Evolutionary conservation across 768 basidiomycete species (phyloP), one percentile per base, ranked within the genome.

Genomic region (Rhizopogon sp.): DNA sequence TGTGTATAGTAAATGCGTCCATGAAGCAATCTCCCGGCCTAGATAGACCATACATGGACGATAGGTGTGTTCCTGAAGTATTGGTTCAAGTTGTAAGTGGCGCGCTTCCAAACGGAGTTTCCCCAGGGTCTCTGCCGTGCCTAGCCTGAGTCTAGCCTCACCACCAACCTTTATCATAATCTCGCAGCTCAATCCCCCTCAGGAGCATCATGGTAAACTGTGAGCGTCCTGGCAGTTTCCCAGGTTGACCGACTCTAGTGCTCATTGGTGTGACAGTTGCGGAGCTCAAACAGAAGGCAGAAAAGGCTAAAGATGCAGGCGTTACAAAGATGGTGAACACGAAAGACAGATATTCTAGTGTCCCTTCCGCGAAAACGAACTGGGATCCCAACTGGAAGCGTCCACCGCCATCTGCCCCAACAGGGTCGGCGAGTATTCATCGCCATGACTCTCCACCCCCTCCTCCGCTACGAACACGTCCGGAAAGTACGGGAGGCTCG

Each of bases 271-370:
- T 37, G 14, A 40, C 56, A 84, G 83, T 86, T 55, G 81, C 84
- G 53, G 86, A 88, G 43, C 67, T 88, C 50, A 86, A 85, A 65
- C 79, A 79, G 40, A 83, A 81, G 60, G 87, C 88, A 9, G 66
- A 69, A 20, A 83, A 80, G 54, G 83, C 76, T n/a, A 84, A 84
- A 54, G 80, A 82, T 64, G 74, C 76, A 1, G 70, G 79, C 16
- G 75, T 81, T 14, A 72, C 74, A 55, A 83, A 77, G 63, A 51
- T 82, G 51, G 73, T 78, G 57, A 75, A 75, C 67, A 80, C 83
- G 20, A 76, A 76, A 60, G 85, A 87, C 69, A 74, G 76, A 22
- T 77, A 77, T 61, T 43, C 46, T n/a, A 86, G 85, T 60, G 70
- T 76, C 6, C 78, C 85, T 3, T 67, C 85, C 63, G 79, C 78